Evolutionary conservation across 768 basidiomycete genomes (phyloP).

Genomic region (Dendrothele bispora): DNA sequence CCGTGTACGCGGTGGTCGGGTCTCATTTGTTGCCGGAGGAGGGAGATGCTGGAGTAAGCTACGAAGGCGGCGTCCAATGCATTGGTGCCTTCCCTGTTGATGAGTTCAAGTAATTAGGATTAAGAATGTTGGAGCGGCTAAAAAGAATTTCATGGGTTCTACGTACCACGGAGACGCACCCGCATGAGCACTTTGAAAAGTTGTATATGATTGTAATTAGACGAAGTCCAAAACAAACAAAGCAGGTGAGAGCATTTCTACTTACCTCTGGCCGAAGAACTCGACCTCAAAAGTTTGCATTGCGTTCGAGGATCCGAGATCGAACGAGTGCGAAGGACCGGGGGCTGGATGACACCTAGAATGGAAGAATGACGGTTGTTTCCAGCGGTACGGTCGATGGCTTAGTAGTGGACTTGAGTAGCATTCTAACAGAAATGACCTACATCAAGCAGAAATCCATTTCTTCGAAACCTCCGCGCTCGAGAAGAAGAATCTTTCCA

Average conservation of each 20-base stretch:
- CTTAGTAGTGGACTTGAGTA: no score
- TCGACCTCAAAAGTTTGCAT: conserved; percentile 67
- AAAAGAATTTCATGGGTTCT: neutral
- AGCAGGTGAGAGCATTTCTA: conserved; percentile 7
- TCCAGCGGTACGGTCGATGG: no score
- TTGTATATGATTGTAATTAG: conserved; percentile 11
- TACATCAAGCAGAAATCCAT: conserved; percentile 86
- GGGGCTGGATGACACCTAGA: conserved; percentile 74
- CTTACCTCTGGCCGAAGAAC: conserved; percentile 73
- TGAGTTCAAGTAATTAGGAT: no score
- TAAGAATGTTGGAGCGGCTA: no score
- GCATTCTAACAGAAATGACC: no score
- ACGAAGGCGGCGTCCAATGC: conserved; percentile 88
- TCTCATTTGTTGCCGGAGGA: conserved; percentile 84
- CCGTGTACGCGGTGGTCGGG: conserved; percentile 82
- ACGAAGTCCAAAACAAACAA: conserved; percentile 4
- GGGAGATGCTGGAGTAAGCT: conserved; percentile 77
- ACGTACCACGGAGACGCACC: conserved; percentile 73
- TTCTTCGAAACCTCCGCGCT: conserved; percentile 73
- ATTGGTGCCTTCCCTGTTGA: conserved; percentile 71
- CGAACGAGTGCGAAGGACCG: conserved; percentile 51
- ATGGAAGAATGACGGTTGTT: conserved; percentile 1
- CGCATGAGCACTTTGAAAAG: conserved; percentile 84
- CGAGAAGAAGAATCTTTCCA: conserved; percentile 74
- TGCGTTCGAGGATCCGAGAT: conserved; percentile 56